Evolutionary conservation across 768 basidiomycete genomes (phyloP), one percentile per base, ranked within the genome.

Genomic region (Boletus bicolor): DNA sequence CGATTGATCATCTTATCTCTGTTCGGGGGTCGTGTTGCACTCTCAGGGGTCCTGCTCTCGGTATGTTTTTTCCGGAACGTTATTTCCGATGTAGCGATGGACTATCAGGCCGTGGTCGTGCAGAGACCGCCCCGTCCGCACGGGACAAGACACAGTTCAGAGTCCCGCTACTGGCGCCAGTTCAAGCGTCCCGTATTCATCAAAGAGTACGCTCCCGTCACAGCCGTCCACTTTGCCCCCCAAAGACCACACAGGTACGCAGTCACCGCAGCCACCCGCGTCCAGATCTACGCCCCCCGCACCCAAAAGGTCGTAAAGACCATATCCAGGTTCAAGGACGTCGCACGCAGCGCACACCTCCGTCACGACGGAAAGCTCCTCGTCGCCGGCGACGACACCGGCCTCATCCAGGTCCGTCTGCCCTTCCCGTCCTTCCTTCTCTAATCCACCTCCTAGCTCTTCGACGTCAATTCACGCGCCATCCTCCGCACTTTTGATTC

Each of bases 271-370:
- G 93, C 93, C 0, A 90, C 94, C 1, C 80, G 95, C 60, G 85
- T 99, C 1, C 91, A 98, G 73, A 89, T 98, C 67, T 98, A 98
- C 73, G 91, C 93, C 3, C 93, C 95, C 14, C 86, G 93, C 51
- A 98, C 96, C 4, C 95, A 98, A 73, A 95, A 94, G 72, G 85
- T 98, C 52, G 91, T 87, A 15, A 98, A 98, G 79, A 96, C 92
- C 2, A 93, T 99, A 54, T 89, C 95, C 30, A 80, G 97, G 38
- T 99, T 99, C 77, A 98, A 97, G 71, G 97, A 98, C 67, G 87
- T 95, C 36, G 94, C 96, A 1, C 78, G 94, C 55, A 88, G 89
- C 63, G 97, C 89, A 4, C 82, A 82, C 63, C 93, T 99, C 53
- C 84, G 97, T 49, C 82, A 79, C 47, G 97, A 99, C 72, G 97